Conservation (phyloP, 2,329 filamentous ascomycete species). For the Alternaria sp. region DNA sequence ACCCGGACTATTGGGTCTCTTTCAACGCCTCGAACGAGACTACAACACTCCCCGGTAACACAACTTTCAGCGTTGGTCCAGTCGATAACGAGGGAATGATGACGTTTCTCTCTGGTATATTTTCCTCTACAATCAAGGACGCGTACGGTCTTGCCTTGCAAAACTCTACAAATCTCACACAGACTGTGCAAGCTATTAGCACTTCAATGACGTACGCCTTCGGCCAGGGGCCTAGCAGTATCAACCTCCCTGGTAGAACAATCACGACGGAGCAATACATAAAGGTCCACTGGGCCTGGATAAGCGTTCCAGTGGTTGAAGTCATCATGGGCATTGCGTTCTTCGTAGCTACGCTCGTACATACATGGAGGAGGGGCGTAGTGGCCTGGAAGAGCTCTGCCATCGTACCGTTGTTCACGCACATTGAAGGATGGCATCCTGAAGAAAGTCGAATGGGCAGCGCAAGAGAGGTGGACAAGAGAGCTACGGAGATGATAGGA, state of each 20-base stretch:
- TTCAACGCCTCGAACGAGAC: not conserved
- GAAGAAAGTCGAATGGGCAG: not conserved
- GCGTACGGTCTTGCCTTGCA: not conserved
- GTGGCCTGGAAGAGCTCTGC: constrained; percentile 6
- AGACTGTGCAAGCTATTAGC: not conserved
- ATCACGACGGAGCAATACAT: constrained; percentile 5
- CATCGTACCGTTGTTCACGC: constrained; percentile 1
- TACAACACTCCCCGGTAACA: not conserved
- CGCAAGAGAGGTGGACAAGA: not conserved
- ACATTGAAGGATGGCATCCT: not conserved
- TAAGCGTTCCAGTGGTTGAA: not conserved
- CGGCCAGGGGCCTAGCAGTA: not conserved
- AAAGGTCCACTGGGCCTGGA: not conserved
- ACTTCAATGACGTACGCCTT: not conserved
- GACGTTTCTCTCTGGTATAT: not conserved
- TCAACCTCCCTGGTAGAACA: not conserved
- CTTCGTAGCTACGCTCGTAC: not conserved
- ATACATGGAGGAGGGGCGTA: constrained; percentile 2
- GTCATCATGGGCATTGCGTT: constrained; percentile 4
- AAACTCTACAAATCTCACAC: not conserved
- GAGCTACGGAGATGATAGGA: not conserved
- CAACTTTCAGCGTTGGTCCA: not conserved
- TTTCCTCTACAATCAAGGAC: not conserved
- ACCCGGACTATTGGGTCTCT: not conserved
- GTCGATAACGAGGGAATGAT: not conserved